Percentiles rank a stretch among this genome's conserved stretches.
Conservation (phyloP, 495 filamentous ascomycete species). For the Annulohypoxylon nitens region DNA sequence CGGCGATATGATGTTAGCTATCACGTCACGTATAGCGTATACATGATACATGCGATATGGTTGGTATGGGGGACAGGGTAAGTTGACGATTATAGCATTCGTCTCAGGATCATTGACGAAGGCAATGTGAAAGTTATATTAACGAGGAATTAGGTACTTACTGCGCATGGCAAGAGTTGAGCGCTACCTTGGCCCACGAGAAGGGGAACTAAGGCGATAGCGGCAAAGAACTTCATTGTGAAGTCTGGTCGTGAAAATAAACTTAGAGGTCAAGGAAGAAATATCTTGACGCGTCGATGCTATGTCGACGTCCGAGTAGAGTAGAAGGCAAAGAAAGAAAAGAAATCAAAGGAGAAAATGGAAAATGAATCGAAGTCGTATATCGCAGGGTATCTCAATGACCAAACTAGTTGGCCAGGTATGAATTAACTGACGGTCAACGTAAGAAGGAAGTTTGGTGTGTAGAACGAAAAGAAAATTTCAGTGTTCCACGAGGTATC, state of each 20-base stretch:
- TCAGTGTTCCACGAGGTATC: constrained; percentile 38
- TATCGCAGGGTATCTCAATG: constrained; percentile 40
- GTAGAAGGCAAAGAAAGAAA: constrained; percentile 24
- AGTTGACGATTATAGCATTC: neutral
- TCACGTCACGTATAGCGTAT: constrained; percentile 3
- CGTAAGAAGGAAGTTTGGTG: constrained; percentile 26
- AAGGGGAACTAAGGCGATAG: constrained; percentile 24
- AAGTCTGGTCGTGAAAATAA: neutral
- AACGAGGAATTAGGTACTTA: constrained; percentile 21
- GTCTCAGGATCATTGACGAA: neutral
- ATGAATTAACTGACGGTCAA: constrained; percentile 35
- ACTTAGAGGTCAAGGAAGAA: constrained; percentile 1
- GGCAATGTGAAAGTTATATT: neutral
- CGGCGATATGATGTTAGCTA: constrained; percentile 22
- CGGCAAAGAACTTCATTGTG: constrained; percentile 28
- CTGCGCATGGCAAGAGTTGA: constrained; percentile 37
- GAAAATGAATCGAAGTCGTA: constrained; percentile 26
- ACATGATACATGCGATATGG: neutral
- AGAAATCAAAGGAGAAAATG: constrained; percentile 25
- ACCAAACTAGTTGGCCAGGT: constrained; percentile 40
- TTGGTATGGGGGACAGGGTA: neutral
- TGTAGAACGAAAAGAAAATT: constrained; percentile 37
- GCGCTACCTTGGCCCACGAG: constrained; percentile 38
- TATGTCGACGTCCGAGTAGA: constrained; percentile 22
- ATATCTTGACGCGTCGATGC: neutral